Conservation (phyloP, 805 yeast species). For the Candida dendrica region DNA sequence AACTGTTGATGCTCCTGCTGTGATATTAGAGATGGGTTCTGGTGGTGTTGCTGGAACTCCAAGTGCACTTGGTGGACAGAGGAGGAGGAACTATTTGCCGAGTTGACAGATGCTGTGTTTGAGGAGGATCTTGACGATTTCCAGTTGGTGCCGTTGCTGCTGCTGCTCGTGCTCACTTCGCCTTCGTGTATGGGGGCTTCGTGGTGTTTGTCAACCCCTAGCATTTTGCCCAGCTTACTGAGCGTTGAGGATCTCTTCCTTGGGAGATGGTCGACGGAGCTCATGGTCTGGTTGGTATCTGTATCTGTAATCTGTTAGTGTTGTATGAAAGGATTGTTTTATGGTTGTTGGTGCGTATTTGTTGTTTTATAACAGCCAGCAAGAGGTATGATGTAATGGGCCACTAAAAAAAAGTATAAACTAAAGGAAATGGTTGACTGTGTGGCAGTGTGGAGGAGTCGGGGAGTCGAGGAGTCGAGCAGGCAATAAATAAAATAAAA, state of each 20-base stretch:
- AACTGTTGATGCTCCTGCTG: not conserved
- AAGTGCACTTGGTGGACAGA: not conserved
- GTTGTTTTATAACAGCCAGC: too few relatives aligned
- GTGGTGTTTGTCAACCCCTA: conserved; percentile 12
- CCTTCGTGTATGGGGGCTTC: not conserved
- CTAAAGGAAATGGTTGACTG: too few relatives aligned
- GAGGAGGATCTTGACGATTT: not conserved
- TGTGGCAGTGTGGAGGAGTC: too few relatives aligned
- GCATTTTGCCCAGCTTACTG: conserved; percentile 22
- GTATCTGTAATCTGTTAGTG: too few relatives aligned
- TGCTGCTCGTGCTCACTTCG: not conserved
- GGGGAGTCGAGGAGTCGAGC: too few relatives aligned
- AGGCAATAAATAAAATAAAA: too few relatives aligned
- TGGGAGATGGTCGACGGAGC: conserved; percentile 5
- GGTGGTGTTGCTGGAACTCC: not conserved
- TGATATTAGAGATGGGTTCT: not conserved
- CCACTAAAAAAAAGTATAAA: too few relatives aligned
- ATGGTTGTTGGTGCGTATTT: too few relatives aligned
- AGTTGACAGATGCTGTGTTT: not conserved
- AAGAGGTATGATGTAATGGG: too few relatives aligned
- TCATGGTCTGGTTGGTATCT: too few relatives aligned
- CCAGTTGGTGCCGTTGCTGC: not conserved
- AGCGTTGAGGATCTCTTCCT: conserved; percentile 22
- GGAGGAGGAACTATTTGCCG: not conserved
- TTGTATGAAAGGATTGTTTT: too few relatives aligned